phyloP scores from a whole-genome alignment of 2,329 filamentous ascomycete genomes.

The Ascochyta pisi region DNA sequence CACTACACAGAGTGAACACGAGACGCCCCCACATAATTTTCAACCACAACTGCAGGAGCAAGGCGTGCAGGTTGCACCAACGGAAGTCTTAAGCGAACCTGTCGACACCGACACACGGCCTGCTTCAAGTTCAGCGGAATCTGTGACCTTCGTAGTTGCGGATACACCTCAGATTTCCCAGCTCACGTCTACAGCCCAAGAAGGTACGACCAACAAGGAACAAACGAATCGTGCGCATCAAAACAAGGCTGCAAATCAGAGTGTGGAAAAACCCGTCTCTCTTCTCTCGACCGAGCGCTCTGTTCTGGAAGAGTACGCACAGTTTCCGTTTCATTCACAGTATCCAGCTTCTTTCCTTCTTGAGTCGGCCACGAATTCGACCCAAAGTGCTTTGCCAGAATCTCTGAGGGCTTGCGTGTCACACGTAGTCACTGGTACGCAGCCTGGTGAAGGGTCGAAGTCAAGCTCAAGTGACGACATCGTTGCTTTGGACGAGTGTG shows the following conservation, averaged over 20 bases:
- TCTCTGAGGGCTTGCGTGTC: neutral
- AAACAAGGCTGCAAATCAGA: neutral
- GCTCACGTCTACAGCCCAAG: neutral
- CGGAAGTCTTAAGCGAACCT: too few relatives aligned
- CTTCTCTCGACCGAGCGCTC: conserved; percentile 15
- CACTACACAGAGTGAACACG: neutral
- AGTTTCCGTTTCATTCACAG: conserved; percentile 23
- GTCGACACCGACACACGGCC: neutral
- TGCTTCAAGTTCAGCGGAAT: neutral
- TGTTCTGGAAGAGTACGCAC: conserved; percentile 17
- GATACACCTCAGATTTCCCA: conserved; percentile 12
- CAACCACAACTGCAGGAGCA: neutral
- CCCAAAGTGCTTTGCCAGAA: neutral
- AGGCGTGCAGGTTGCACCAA: too few relatives aligned
- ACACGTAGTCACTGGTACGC: neutral
- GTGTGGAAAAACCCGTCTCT: neutral
- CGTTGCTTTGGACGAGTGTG: neutral
- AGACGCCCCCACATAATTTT: neutral
- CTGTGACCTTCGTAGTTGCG: conserved; percentile 1
- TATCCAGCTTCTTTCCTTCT: conserved; percentile 4
- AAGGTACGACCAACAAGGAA: neutral
- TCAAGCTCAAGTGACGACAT: neutral
- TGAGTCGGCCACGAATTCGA: neutral
- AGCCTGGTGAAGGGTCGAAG: neutral
- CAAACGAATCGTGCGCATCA: neutral